A percentile compares a stretch with the other conserved stretches of the same genome.
Conservation (phyloP, 768 basidiomycete genomes). For the Kwoniella europaea region DNA sequence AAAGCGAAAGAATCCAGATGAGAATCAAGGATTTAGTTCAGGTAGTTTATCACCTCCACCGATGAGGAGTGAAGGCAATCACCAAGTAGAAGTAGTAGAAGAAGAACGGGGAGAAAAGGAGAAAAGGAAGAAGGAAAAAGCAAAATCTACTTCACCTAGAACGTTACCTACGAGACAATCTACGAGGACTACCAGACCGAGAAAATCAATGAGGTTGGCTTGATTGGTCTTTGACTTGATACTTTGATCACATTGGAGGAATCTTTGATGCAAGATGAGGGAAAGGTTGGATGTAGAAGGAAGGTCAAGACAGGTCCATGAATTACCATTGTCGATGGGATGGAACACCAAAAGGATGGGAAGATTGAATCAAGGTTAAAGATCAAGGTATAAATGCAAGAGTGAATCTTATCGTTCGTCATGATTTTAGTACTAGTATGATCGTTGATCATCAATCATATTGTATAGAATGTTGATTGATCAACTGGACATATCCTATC, state of each 20-base stretch:
- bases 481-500: too few species aligned
- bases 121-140: not conserved
- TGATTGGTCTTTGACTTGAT: conserved; percentile 2
- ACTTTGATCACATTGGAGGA: too few species aligned
- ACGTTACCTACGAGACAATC: conserved; percentile 20
- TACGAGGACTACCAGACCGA: conserved; percentile 28
- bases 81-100: not conserved
- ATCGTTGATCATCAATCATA: not conserved
- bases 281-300: not conserved
- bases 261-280: too few species aligned
- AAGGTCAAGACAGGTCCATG: not conserved
- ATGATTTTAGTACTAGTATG: too few species aligned
- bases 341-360: too few species aligned
- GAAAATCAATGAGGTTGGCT: conserved; percentile 35
- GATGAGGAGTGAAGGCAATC: not conserved
- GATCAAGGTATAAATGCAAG: too few species aligned
- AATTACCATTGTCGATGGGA: not conserved
- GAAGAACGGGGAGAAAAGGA: not conserved
- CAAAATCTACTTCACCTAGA: not conserved
- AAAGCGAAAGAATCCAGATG: conserved; percentile 9
- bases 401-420: too few species aligned
- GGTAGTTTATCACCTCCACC: conserved; percentile 43
- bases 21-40: conserved; percentile 32
- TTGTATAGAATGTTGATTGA: too few species aligned
- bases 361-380: too few species aligned